Evolutionary conservation across 1,284 basidiomycete species (phyloP).

Genomic region (Neonothopanus nambi): DNA sequence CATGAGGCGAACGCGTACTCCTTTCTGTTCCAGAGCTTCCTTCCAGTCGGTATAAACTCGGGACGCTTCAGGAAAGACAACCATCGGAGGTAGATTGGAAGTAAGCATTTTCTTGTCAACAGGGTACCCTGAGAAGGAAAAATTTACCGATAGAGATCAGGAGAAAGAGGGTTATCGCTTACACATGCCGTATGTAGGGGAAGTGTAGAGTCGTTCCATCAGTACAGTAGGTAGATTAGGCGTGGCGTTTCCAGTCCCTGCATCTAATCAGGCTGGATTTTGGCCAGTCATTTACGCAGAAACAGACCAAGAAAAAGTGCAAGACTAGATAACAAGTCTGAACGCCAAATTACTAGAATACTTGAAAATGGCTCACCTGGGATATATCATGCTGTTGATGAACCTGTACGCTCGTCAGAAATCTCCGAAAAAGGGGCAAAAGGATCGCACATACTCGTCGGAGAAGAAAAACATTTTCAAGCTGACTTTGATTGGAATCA

Average conservation of each 20-base stretch:
- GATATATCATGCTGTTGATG: constrained; percentile 21
- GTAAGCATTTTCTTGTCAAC: constrained; percentile 15
- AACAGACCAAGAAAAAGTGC: constrained; percentile 16
- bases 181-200: constrained; percentile 22
- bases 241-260: constrained; percentile 20
- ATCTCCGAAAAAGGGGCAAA: not conserved
- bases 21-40: constrained; percentile 9
- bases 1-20: constrained; percentile 12
- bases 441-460: constrained; percentile 28
- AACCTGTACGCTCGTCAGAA: constrained; percentile 11
- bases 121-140: constrained; percentile 14
- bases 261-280: not conserved
- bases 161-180: not conserved
- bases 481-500: constrained; percentile 43
- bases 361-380: constrained; percentile 8
- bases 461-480: constrained; percentile 45
- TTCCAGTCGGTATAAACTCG: constrained; percentile 16
- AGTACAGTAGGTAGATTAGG: constrained; percentile 20
- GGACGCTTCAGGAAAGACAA: constrained; percentile 18
- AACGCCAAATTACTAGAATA: not conserved
- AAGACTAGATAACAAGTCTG: constrained; percentile 4
- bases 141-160: not conserved
- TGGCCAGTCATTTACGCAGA: not conserved
- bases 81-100: constrained; percentile 20
- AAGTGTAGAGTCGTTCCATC: constrained; percentile 19